A percentile compares a stretch with the other conserved stretches of the same genome.
These are phyloP conservation scores for Rhizophagus prolifer DNA, from an alignment of 192 early-diverging fungal species.

Conservation along the genomic window DNA sequence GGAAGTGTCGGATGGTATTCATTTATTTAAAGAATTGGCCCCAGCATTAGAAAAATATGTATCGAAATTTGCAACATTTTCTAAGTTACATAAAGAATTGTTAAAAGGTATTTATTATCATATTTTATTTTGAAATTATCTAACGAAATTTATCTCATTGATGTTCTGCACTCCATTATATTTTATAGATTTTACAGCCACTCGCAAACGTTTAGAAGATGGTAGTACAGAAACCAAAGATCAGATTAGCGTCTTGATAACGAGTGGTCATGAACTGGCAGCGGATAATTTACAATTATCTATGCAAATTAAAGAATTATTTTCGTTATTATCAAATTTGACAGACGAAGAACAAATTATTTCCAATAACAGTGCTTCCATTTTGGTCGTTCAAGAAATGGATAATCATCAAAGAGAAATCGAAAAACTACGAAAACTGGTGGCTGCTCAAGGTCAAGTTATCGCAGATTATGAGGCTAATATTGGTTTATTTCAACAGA, in stretches of 20 bases:
- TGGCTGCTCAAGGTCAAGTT: not conserved
- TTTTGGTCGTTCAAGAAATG: not conserved
- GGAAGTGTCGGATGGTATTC: not conserved
- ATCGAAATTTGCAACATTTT: not conserved
- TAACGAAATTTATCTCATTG: not conserved
- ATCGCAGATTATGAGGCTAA: conserved; percentile 18
- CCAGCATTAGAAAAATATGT: conserved; percentile 1
- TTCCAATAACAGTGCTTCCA: not conserved
- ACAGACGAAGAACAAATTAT: not conserved
- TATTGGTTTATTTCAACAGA: not conserved
- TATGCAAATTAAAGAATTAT: conserved; percentile 1
- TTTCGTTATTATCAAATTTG: not conserved
- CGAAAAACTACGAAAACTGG: conserved; percentile 14
- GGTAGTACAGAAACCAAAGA: not conserved
- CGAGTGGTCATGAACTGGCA: conserved; percentile 5
- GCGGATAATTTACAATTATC: conserved; percentile 12
- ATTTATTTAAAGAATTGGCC: not conserved
- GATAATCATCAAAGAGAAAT: conserved; percentile 7
- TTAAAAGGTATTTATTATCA: not conserved
- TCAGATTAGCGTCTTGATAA: not conserved
- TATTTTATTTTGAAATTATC: not conserved
- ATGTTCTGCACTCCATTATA: no score
- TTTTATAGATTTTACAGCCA: conserved; percentile 6
- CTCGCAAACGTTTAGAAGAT: not conserved
- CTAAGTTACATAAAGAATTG: not conserved